Percentiles rank a stretch among this genome's conserved stretches.
These are phyloP conservation scores for Nasturtium officinale DNA, from an alignment of 345 rosid species.

Conservation along the genomic window DNA sequence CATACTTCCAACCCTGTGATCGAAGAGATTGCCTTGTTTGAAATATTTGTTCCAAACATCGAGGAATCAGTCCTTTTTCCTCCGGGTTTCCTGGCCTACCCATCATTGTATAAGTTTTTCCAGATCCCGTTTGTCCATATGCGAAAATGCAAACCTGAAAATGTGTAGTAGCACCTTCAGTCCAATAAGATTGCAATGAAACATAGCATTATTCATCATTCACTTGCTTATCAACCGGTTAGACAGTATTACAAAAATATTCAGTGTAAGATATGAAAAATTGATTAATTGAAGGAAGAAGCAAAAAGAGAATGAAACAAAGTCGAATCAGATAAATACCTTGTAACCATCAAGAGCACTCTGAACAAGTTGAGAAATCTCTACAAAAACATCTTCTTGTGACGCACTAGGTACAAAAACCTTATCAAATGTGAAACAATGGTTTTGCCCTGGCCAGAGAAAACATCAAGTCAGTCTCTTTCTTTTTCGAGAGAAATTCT, in stretches of 20 bases:
- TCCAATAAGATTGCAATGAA: not conserved
- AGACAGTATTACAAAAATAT: not conserved
- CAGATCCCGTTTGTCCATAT: constrained; percentile 98
- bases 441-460: constrained; percentile 70
- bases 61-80: constrained; percentile 86
- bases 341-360: constrained; percentile 99
- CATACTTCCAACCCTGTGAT: constrained; percentile 94
- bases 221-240: not conserved
- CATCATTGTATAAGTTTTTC: constrained; percentile 99
- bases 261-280: not conserved
- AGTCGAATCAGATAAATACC: constrained; percentile 50
- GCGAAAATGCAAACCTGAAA: constrained; percentile 94
- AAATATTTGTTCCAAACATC: constrained; percentile 90
- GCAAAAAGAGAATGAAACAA: constrained; percentile 14
- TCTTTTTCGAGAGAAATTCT: not conserved
- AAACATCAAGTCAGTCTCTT: constrained; percentile 29
- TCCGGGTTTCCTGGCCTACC: constrained; percentile 75
- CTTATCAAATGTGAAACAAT: constrained; percentile 82
- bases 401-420: constrained; percentile 74
- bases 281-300: not conserved
- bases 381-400: constrained; percentile 93
- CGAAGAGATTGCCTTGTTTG: constrained; percentile 82
- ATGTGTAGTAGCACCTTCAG: constrained; percentile 21
- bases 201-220: constrained; percentile 13
- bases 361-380: constrained; percentile 96